Evolutionary conservation across 768 basidiomycete species (phyloP).

Genomic region (Exsudoporus frostii): DNA sequence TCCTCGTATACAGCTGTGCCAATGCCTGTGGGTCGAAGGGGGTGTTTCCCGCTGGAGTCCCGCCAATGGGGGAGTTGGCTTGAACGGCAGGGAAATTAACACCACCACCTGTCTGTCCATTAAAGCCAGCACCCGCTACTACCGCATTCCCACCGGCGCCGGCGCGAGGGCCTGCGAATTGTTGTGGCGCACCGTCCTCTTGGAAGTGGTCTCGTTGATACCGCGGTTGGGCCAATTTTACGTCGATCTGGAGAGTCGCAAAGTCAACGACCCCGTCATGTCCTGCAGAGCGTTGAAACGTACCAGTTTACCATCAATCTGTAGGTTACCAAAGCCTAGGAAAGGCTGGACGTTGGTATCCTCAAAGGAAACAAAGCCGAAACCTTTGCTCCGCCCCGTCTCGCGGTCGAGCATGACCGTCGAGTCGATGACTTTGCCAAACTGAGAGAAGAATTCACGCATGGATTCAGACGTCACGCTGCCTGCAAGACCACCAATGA

Average conservation of each 20-base stretch:
- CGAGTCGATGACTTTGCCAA: conserved; percentile 94
- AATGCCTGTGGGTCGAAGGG: conserved; percentile 92
- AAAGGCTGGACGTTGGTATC: conserved; percentile 88
- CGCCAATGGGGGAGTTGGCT: conserved; percentile 24
- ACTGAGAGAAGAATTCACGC: conserved; percentile 90
- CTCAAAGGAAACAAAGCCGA: conserved; percentile 96
- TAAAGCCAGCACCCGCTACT: conserved; percentile 25
- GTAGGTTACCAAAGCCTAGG: conserved; percentile 82
- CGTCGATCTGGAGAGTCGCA: conserved; percentile 70
- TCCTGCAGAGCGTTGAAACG: conserved; percentile 27
- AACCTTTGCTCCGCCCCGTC: conserved; percentile 92
- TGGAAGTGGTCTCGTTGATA: conserved; percentile 70
- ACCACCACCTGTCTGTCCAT: conserved; percentile 31
- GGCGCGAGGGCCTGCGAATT: conserved; percentile 9
- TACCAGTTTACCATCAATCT: conserved; percentile 94
- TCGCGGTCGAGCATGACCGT: conserved; percentile 99
- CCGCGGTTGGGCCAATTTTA: conserved; percentile 92
- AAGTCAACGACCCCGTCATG: not conserved
- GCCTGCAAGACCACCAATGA: conserved; percentile 91
- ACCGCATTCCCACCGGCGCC: conserved; percentile 7
- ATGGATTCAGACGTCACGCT: conserved; percentile 92
- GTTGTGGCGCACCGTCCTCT: conserved; percentile 37
- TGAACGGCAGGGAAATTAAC: conserved; percentile 35
- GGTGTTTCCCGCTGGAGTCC: conserved; percentile 43
- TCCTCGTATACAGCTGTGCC: conserved; percentile 89